Percentiles rank a stretch among this genome's conserved stretches.
phyloP scores from a whole-genome alignment of 129 eudicot genomes.

The Flaveria bidentis region DNA sequence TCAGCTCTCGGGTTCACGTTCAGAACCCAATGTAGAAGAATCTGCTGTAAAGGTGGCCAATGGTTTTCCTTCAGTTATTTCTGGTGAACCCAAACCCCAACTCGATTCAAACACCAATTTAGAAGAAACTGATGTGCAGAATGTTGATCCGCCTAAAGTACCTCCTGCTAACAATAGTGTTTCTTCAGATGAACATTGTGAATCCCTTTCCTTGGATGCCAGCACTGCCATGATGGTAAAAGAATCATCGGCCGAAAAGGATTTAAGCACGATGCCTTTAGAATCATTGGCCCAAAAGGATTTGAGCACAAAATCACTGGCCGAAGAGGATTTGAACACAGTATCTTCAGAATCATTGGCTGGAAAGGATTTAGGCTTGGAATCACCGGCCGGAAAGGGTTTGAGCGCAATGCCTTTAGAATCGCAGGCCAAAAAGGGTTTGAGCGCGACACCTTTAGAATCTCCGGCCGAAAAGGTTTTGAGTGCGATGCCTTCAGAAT shows the following conservation, averaged over 20 bases:
- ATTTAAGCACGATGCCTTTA: background rate
- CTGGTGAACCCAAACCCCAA: conserved; percentile 9
- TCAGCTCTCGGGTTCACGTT: background rate
- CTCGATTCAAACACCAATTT: background rate
- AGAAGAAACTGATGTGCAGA: conserved; percentile 17
- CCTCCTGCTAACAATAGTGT: background rate
- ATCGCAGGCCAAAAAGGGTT: no score
- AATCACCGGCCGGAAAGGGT: no score
- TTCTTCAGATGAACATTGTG: conserved; percentile 4
- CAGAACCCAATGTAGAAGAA: background rate
- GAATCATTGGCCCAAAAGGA: no score
- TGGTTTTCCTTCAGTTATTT: background rate
- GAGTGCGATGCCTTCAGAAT: no score
- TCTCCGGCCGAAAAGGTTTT: no score
- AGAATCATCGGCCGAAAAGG: conserved; percentile 9
- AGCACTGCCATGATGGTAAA: background rate
- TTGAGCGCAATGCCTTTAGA: no score
- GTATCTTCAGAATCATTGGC: no score
- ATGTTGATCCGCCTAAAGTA: background rate
- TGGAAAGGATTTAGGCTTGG: no score
- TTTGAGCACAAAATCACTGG: no score
- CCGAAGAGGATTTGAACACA: no score
- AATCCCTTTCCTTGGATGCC: background rate
- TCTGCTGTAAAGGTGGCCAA: background rate
- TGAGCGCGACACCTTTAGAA: no score